Conservation (phyloP, 805 yeast genomes). For the Ogataea henricii region DNA sequence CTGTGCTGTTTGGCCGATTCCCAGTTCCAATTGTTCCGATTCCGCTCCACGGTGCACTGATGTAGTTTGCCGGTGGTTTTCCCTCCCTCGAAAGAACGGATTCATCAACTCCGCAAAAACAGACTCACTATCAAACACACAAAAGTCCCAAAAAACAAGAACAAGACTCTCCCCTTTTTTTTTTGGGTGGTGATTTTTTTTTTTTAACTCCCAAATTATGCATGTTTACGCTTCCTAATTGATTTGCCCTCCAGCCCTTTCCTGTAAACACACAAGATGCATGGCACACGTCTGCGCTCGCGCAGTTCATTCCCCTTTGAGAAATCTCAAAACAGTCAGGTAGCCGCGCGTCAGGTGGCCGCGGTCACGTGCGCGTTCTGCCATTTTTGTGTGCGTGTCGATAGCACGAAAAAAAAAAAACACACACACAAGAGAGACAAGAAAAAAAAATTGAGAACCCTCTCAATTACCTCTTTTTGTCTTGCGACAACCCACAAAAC, state of each 20-base stretch:
- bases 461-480: too few species aligned
- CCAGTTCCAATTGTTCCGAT: too few species aligned
- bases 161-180: background rate
- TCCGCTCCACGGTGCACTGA: too few species aligned
- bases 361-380: background rate
- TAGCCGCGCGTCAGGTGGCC: slow-evolving; percentile 1
- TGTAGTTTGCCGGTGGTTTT: too few species aligned
- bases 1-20: too few species aligned
- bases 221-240: slow-evolving; percentile 1
- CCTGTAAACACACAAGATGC: background rate
- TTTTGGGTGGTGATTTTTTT: background rate
- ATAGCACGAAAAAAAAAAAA: background rate
- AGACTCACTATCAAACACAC: too few species aligned
- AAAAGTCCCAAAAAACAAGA: background rate
- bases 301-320: slow-evolving; percentile 9
- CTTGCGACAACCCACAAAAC: background rate
- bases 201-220: slow-evolving; percentile 3
- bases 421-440: background rate
- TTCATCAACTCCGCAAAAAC: too few species aligned
- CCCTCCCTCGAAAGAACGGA: too few species aligned
- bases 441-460: too few species aligned
- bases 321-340: background rate
- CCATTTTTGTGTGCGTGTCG: too few species aligned
- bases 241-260: slow-evolving; percentile 1
- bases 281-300: background rate